These are phyloP conservation scores for Theobroma grandiflorum DNA, from an alignment of 441 rosid species.

Conservation along the genomic window DNA sequence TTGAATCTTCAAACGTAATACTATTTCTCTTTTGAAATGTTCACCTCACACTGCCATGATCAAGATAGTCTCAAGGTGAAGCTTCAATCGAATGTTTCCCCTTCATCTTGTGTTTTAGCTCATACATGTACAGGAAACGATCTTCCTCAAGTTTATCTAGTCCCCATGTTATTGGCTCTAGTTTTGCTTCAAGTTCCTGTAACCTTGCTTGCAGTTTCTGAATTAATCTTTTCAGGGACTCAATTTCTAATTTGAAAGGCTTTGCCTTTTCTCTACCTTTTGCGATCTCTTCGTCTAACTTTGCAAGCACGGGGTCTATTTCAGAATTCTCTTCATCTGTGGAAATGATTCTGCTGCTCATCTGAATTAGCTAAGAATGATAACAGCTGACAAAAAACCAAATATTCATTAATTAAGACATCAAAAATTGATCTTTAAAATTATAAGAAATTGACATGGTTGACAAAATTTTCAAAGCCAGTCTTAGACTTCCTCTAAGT, in stretches of 20 bases:
- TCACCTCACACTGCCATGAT: not conserved
- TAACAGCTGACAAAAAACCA: not conserved
- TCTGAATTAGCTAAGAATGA: not conserved
- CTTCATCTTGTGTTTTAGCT: not conserved
- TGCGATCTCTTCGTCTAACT: conserved; percentile 2
- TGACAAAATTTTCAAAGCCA: too few species aligned
- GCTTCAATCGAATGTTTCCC: not conserved
- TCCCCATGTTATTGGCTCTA: not conserved
- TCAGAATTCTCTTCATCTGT: not conserved
- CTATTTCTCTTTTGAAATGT: not conserved
- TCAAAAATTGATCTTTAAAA: not conserved
- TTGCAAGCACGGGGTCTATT: not conserved
- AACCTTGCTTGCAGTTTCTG: not conserved
- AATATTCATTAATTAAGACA: not conserved
- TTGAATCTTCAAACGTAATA: not conserved
- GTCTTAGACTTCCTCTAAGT: too few species aligned
- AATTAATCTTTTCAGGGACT: not conserved
- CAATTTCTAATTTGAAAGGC: not conserved
- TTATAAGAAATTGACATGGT: not conserved
- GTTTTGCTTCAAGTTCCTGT: not conserved
- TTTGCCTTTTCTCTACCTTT: not conserved
- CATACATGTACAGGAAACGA: not conserved
- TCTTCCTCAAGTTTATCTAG: not conserved
- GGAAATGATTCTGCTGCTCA: not conserved
- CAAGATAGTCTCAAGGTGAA: not conserved